Percentiles rank a stretch among this genome's conserved stretches.
phyloP scores from a whole-genome alignment of 192 early-diverging fungal genomes.

The Cladochytrium replicatum region DNA sequence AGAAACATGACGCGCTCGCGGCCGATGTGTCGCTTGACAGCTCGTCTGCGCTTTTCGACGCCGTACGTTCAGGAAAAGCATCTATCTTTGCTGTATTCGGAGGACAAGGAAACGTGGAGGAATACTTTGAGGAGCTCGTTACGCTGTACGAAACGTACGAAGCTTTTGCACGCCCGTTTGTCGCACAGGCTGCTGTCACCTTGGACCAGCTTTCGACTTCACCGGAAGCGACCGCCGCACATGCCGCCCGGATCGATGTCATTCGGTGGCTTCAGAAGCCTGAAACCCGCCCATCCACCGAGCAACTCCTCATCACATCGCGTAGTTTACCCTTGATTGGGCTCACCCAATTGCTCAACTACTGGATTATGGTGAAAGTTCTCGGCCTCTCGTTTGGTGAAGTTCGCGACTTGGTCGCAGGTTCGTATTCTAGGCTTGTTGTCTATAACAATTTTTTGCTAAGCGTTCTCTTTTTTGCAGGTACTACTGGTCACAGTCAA shows the following conservation, averaged over 20 bases:
- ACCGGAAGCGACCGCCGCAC: conserved; percentile 14
- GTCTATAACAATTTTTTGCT: conserved; percentile 1
- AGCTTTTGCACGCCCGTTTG: conserved; percentile 60
- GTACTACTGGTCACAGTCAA: conserved; percentile 84
- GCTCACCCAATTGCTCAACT: conserved; percentile 79
- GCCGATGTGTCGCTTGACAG: conserved; percentile 28
- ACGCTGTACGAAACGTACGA: conserved; percentile 72
- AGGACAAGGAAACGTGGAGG: conserved; percentile 89
- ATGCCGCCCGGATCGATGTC: conserved; percentile 56
- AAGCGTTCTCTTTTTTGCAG: conserved; percentile 8
- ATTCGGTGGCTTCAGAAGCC: conserved; percentile 71
- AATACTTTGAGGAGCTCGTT: conserved; percentile 88
- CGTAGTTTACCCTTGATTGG: conserved; percentile 83
- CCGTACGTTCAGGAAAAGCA: conserved; percentile 40
- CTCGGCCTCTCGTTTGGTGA: conserved; percentile 38
- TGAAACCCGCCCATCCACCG: conserved; percentile 67
- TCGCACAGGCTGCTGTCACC: conserved; percentile 45
- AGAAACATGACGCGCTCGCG: conserved; percentile 24
- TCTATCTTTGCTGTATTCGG: conserved; percentile 81
- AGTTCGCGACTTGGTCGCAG: conserved; percentile 28
- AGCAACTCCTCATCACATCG: conserved; percentile 66
- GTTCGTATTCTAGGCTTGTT: conserved; percentile 22
- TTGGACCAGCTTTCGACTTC: conserved; percentile 52
- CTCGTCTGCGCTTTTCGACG: conserved; percentile 58
- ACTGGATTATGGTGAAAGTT: conserved; percentile 72